phyloP scores from a whole-genome alignment of 139 green algal genomes.

The Zygnema circumcarinatum region DNA sequence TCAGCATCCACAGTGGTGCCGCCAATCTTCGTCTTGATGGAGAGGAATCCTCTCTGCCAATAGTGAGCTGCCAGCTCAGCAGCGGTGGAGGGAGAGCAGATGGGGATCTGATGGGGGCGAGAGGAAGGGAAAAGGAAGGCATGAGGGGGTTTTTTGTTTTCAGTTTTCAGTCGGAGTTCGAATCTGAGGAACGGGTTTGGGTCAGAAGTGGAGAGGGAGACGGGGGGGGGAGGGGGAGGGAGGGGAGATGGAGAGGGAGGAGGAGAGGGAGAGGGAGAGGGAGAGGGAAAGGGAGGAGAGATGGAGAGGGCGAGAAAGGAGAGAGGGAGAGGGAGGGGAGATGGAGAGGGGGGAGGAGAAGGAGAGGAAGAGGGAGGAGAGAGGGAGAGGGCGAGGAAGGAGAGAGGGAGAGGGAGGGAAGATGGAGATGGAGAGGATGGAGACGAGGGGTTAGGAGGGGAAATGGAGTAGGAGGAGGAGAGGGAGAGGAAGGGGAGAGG shows the following conservation, averaged over 20 bases:
- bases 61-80: conserved; percentile 32
- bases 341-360: neutral
- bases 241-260: neutral
- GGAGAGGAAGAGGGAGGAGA: neutral
- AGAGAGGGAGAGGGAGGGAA: conserved; percentile 21
- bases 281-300: neutral
- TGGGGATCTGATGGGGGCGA: neutral
- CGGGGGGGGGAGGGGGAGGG: neutral
- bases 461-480: neutral
- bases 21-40: conserved; percentile 14
- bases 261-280: neutral
- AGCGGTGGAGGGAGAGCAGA: neutral
- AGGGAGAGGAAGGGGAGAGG: neutral
- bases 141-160: neutral
- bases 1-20: too few species aligned
- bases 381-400: neutral
- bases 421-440: neutral
- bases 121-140: conserved; percentile 19
- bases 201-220: neutral
- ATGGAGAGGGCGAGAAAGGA: neutral
- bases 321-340: neutral
- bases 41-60: conserved; percentile 43
- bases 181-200: neutral
- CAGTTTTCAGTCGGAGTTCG: neutral
- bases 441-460: conserved; percentile 14